Percentiles rank a stretch among this genome's conserved stretches.
phyloP scores from a whole-genome alignment of 495 filamentous ascomycete genomes.

The Letharia columbiana region DNA sequence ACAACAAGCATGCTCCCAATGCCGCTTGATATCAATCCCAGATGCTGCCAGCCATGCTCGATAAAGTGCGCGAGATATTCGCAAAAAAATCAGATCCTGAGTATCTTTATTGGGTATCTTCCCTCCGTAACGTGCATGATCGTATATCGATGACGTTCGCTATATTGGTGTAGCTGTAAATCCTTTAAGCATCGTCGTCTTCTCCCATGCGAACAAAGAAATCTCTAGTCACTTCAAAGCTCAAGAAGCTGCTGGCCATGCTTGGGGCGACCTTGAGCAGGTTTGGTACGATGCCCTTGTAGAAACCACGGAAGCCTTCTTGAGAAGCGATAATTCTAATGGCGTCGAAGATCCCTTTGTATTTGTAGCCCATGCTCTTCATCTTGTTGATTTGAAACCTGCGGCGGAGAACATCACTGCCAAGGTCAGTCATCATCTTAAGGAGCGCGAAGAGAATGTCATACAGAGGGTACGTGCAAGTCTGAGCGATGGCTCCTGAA shows the following conservation, averaged over 20 bases:
- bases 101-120: conserved; percentile 11
- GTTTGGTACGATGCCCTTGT: conserved; percentile 91
- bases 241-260: conserved; percentile 97
- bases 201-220: conserved; percentile 57
- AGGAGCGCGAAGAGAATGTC: conserved; percentile 28
- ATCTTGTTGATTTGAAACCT: conserved; percentile 99
- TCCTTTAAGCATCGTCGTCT: conserved; percentile 11
- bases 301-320: conserved; percentile 70
- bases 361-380: conserved; percentile 96
- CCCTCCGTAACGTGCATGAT: conserved; percentile 5
- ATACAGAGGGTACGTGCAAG: conserved; percentile 96
- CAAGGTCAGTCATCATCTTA: conserved; percentile 22
- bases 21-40: background rate
- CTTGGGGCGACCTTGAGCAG: conserved; percentile 94
- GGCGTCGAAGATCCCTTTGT: conserved; percentile 78
- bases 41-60: conserved; percentile 1
- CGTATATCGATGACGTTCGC: background rate
- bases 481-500: conserved; percentile 93
- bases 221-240: conserved; percentile 88
- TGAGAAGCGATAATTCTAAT: conserved; percentile 68
- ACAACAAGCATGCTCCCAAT: background rate
- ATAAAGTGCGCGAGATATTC: background rate
- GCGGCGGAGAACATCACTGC: conserved; percentile 84
- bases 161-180: background rate
- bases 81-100: background rate